Base-by-base conservation (phyloP, 805 yeast genomes). In the Yamadazyma sp. region DNA sequence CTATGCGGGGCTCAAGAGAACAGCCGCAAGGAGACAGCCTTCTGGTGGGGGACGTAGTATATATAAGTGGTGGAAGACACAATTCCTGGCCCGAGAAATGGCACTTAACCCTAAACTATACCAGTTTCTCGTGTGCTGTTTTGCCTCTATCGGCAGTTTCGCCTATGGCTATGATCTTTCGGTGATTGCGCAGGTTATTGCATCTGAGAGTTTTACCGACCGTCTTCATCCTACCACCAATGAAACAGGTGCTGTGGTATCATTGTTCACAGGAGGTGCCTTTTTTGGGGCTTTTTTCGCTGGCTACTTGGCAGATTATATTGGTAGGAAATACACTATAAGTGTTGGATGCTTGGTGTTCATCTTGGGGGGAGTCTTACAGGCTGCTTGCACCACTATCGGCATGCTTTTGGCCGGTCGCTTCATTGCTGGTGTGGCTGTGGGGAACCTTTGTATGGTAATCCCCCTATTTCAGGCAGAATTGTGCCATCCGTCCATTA, bases 391-490 rank as follows among this genome's bases (percentile, higher is more conserved):
- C 19, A 49, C 40, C 25, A 52, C 49, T 25, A 38, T 41, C 14
- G 48, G 46, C 10, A 39, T 41, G 44, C 22, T 45, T 13, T 14
- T 41, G 34, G 48, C 38, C 44, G 91, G 88, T 18, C 75, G 95
- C 67, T 80, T 81, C 32, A 53, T 79, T 33, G 77, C 84, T 14
- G 88, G 95, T 52, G 49, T 82, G 35, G 93, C 91, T 50, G 83
- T 80, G 45, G 93, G 95, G 44, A 58, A 80, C 54, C 77, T 78
- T 55, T 82, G 89, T 21, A 80, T 88, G 33, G 80, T 88, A 31
- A 79, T 83, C 44, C 93, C 95, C 13, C 79, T 81, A 46, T 84
- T 84, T 77, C 89, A 82, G 57, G 75, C 90, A 2, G 95, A 85
- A 59, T 73, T 79, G 63, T 74, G 88, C 30, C 75, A 74, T 37